Conservation (phyloP, 2,329 filamentous ascomycete species). For the Talaromyces verruculosus region DNA sequence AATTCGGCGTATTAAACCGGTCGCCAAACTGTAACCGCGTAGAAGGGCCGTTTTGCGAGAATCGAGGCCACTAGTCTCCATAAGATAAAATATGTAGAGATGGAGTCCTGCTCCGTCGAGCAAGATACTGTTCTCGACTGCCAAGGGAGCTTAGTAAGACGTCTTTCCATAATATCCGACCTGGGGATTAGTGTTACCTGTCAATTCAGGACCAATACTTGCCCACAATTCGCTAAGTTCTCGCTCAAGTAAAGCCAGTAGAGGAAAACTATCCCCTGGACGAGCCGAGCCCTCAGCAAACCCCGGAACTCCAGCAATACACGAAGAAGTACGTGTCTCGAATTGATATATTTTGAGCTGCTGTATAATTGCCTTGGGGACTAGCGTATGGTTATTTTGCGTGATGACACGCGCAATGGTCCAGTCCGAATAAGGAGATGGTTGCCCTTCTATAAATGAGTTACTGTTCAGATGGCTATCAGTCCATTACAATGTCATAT, state of each 20-base stretch:
- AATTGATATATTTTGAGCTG: constrained; percentile 22
- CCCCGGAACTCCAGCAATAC: constrained; percentile 14
- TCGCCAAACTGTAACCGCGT: constrained; percentile 15
- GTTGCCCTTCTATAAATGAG: constrained; percentile 9
- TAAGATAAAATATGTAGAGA: constrained; percentile 16
- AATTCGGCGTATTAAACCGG: neutral
- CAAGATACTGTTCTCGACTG: constrained; percentile 9
- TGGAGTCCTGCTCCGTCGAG: constrained; percentile 18
- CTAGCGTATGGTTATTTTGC: neutral
- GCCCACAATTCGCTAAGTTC: constrained; percentile 12
- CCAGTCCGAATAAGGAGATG: constrained; percentile 7
- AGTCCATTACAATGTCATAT: neutral
- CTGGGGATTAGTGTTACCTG: neutral
- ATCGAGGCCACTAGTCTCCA: constrained; percentile 10
- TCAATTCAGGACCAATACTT: neutral
- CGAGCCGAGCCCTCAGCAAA: constrained; percentile 1
- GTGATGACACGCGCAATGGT: constrained; percentile 17
- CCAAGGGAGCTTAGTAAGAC: neutral
- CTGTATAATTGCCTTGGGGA: constrained; percentile 14
- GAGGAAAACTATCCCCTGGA: constrained; percentile 7
- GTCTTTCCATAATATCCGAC: neutral
- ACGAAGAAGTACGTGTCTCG: constrained; percentile 16
- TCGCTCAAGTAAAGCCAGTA: constrained; percentile 16
- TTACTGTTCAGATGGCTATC: neutral
- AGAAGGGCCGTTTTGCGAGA: constrained; percentile 16